Evolutionary conservation across 345 rosid genomes (phyloP).

Genomic region (Acer campestre): DNA sequence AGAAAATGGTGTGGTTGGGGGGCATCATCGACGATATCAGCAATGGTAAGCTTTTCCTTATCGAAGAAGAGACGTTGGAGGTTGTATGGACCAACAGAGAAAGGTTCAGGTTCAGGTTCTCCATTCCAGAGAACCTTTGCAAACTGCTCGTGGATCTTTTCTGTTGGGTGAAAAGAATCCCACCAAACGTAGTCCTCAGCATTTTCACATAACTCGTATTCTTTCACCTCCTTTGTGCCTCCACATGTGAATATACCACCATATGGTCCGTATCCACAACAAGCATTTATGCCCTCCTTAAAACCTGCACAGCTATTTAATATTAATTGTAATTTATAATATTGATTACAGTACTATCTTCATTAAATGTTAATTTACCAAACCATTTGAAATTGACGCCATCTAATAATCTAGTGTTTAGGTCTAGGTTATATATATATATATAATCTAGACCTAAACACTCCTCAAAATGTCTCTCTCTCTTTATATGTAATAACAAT

Average conservation of each 20-base stretch:
- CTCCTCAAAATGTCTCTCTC: background rate
- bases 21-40: conserved; percentile 43
- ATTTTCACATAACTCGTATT: conserved; percentile 39
- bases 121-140: conserved; percentile 46
- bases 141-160: conserved; percentile 41
- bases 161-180: conserved; percentile 59
- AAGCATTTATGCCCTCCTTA: conserved; percentile 49
- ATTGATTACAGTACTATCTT: too few relatives aligned
- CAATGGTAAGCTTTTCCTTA: conserved; percentile 31
- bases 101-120: background rate
- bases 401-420: too few relatives aligned
- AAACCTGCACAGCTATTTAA: conserved; percentile 43
- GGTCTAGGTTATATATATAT: too few relatives aligned
- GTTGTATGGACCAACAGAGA: conserved; percentile 38
- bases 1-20: conserved; percentile 22
- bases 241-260: conserved; percentile 44
- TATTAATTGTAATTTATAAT: too few relatives aligned
- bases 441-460: background rate
- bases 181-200: conserved; percentile 47
- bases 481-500: background rate
- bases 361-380: too few relatives aligned
- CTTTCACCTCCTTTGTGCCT: conserved; percentile 30
- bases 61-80: conserved; percentile 41
- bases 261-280: conserved; percentile 52
- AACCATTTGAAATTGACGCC: too few relatives aligned